phyloP scores from a whole-genome alignment of 2,329 filamentous ascomycete species.

The Sordariomycetes sp. region DNA sequence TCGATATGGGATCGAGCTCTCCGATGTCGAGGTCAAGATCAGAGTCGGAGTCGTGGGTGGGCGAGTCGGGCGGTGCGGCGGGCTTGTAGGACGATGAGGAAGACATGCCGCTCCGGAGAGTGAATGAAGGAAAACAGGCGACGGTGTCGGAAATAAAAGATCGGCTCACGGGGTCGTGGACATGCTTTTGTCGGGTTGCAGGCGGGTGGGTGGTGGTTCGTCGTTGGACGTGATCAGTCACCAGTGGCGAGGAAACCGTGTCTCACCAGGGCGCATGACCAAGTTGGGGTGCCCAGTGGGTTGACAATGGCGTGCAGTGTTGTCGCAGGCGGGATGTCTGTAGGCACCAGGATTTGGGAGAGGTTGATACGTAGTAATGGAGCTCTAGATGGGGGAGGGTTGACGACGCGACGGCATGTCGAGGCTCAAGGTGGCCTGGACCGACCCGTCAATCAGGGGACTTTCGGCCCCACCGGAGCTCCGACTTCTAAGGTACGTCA shows the following conservation, averaged over 20 bases:
- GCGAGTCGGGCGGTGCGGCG: slow-evolving; percentile 54
- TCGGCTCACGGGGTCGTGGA: neutral
- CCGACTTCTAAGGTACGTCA: too few species aligned
- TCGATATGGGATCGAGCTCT: slow-evolving; percentile 63
- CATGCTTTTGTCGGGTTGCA: neutral
- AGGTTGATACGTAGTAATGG: too few species aligned
- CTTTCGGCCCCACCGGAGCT: too few species aligned
- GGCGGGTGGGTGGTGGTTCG: neutral
- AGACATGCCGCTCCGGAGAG: slow-evolving; percentile 42
- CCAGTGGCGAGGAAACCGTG: neutral
- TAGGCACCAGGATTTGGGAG: too few species aligned
- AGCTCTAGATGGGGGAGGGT: too few species aligned
- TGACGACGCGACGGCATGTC: too few species aligned
- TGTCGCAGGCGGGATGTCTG: too few species aligned
- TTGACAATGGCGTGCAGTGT: too few species aligned
- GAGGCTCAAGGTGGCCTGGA: too few species aligned
- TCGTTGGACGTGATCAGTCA: too few species aligned
- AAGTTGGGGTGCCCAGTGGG: too few species aligned
- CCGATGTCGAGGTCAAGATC: slow-evolving; percentile 65
- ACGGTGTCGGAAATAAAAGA: neutral
- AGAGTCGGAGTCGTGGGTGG: slow-evolving; percentile 63
- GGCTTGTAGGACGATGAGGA: slow-evolving; percentile 38
- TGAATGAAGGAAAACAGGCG: neutral
- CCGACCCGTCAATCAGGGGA: too few species aligned
- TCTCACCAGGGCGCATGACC: slow-evolving; percentile 2